phyloP scores from a whole-genome alignment of 2,329 filamentous ascomycete genomes.

The Bretziella fagacearum region DNA sequence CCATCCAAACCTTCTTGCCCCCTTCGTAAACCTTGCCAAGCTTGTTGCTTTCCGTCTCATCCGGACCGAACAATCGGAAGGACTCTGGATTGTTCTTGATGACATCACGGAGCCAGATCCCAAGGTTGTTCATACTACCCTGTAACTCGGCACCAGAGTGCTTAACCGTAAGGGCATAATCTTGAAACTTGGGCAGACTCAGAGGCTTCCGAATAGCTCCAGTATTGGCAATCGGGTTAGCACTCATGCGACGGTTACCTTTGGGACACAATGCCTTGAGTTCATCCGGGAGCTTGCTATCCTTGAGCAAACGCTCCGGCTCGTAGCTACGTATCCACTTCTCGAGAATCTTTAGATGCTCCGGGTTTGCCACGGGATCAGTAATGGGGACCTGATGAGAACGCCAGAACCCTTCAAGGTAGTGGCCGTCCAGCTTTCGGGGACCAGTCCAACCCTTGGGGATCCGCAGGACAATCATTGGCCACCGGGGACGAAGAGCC shows the following conservation, averaged over 20 bases:
- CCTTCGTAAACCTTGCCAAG: slow-evolving; percentile 53
- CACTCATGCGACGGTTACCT: slow-evolving; percentile 55
- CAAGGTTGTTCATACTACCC: slow-evolving; percentile 55
- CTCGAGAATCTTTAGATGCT: slow-evolving; percentile 52
- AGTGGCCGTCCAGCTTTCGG: slow-evolving; percentile 52
- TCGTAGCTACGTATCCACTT: slow-evolving; percentile 63
- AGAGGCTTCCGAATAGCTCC: slow-evolving; percentile 46
- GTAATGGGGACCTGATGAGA: slow-evolving; percentile 63
- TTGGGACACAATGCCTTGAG: slow-evolving; percentile 47
- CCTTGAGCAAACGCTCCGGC: slow-evolving; percentile 52
- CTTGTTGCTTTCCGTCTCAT: slow-evolving; percentile 73
- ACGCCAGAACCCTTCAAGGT: slow-evolving; percentile 61
- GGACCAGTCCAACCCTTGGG: slow-evolving; percentile 71
- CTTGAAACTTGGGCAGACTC: slow-evolving; percentile 49
- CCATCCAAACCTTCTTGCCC: slow-evolving; percentile 67
- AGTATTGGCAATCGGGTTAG: slow-evolving; percentile 60
- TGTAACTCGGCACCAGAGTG: slow-evolving; percentile 38
- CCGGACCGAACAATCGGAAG: slow-evolving; percentile 63
- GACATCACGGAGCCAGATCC: slow-evolving; percentile 49
- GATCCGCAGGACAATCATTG: slow-evolving; percentile 60
- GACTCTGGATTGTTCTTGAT: slow-evolving; percentile 45
- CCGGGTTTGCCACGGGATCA: slow-evolving; percentile 46
- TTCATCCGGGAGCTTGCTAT: slow-evolving; percentile 45
- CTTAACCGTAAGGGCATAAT: slow-evolving; percentile 47
- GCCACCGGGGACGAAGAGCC: slow-evolving; percentile 55